Conservation (phyloP, 2,329 filamentous ascomycete genomes). For the Fusarium buharicum region DNA sequence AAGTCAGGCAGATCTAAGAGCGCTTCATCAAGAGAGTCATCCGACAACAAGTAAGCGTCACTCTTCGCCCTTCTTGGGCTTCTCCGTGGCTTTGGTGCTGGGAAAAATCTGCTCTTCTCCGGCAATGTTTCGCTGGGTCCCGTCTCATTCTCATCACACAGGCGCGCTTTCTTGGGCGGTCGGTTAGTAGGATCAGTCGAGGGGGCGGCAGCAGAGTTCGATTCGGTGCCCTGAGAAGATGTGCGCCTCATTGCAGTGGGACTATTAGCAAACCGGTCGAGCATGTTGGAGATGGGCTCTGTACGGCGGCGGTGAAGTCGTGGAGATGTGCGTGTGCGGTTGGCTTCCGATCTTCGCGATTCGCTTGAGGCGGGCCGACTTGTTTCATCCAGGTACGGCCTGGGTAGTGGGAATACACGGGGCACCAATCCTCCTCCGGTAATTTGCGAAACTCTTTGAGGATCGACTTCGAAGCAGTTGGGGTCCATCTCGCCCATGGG, state of each 20-base stretch:
- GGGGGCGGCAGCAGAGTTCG: constrained; percentile 16
- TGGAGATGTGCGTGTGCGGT: constrained; percentile 49
- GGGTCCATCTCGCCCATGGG: constrained; percentile 71
- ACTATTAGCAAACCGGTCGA: constrained; percentile 46
- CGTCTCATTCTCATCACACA: constrained; percentile 62
- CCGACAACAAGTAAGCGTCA: constrained; percentile 62
- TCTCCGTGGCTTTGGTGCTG: constrained; percentile 45
- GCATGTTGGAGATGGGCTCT: constrained; percentile 61
- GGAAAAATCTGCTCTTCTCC: constrained; percentile 66
- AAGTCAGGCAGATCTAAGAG: constrained; percentile 63
- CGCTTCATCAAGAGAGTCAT: constrained; percentile 67
- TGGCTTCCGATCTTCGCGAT: constrained; percentile 27
- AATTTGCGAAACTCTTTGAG: constrained; percentile 58
- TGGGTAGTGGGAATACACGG: constrained; percentile 67
- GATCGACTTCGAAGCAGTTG: constrained; percentile 68
- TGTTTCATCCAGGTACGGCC: constrained; percentile 63
- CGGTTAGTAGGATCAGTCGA: constrained; percentile 46
- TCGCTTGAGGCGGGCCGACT: constrained; percentile 32
- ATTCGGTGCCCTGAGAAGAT: constrained; percentile 21
- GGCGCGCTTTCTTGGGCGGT: constrained; percentile 67
- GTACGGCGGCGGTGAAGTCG: constrained; percentile 61
- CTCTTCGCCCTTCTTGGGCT: constrained; percentile 48
- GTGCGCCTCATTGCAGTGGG: constrained; percentile 31
- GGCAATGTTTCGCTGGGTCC: constrained; percentile 49
- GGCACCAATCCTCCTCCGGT: constrained; percentile 62